Evolutionary conservation across 2,329 filamentous ascomycete genomes (phyloP).

Genomic region (Colletotrichum magnum): DNA sequence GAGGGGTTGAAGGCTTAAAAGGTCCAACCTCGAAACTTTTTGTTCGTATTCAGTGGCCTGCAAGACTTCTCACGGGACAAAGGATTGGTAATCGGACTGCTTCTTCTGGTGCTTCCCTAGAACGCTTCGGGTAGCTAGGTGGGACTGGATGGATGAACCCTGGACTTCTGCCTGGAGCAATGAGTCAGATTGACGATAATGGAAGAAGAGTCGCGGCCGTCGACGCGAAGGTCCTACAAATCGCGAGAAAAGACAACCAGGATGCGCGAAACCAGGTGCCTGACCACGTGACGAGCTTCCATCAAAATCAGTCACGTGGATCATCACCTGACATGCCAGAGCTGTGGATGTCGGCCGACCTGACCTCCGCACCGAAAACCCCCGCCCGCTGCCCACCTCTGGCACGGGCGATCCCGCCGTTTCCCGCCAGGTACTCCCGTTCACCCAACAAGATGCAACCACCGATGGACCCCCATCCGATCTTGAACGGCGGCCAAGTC

Average conservation of each 20-base stretch:
- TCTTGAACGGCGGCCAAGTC: conserved; percentile 16
- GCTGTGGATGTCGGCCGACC: conserved; percentile 6
- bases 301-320: neutral
- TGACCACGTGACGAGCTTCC: neutral
- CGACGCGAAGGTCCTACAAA: neutral
- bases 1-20: too few relatives aligned
- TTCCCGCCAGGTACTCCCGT: conserved; percentile 30
- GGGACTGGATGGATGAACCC: neutral
- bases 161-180: conserved; percentile 24
- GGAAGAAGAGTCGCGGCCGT: neutral
- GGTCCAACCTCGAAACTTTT: too few relatives aligned
- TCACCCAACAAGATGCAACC: conserved; percentile 7
- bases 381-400: neutral
- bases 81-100: conserved; percentile 13
- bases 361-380: neutral
- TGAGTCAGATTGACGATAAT: conserved; percentile 26
- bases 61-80: conserved; percentile 16
- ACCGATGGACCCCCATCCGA: neutral
- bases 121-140: neutral
- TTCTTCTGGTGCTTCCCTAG: neutral
- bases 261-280: conserved; percentile 20
- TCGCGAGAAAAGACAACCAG: neutral
- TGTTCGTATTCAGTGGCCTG: neutral
- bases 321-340: neutral
- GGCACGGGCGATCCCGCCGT: conserved; percentile 28